Evolutionary conservation across 805 yeast genomes (phyloP).

Genomic region (Candida montana): DNA sequence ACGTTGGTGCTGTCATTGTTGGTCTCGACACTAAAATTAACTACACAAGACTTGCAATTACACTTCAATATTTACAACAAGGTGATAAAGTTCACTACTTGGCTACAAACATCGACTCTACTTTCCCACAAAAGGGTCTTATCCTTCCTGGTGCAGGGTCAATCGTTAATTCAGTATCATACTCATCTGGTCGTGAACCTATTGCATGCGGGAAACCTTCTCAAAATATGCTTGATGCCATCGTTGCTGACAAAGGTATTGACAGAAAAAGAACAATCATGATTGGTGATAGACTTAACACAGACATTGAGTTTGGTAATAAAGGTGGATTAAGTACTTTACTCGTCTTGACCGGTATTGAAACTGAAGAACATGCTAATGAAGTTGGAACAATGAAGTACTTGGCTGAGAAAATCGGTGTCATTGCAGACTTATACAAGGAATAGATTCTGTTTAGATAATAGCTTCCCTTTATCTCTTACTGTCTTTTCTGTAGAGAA

Average conservation of each 20-base stretch:
- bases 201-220: slow-evolving; percentile 92
- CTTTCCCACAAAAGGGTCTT: slow-evolving; percentile 84
- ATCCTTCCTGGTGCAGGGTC: slow-evolving; percentile 96
- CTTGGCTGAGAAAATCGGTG: slow-evolving; percentile 55
- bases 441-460: background rate
- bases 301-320: slow-evolving; percentile 89
- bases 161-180: slow-evolving; percentile 69
- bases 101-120: slow-evolving; percentile 93
- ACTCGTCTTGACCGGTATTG: slow-evolving; percentile 88
- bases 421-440: slow-evolving; percentile 58
- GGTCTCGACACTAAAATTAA: slow-evolving; percentile 77
- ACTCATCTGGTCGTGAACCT: slow-evolving; percentile 76
- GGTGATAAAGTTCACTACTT: slow-evolving; percentile 55
- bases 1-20: slow-evolving; percentile 83
- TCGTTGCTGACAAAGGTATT: slow-evolving; percentile 53
- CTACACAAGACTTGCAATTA: slow-evolving; percentile 74
- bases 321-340: slow-evolving; percentile 84
- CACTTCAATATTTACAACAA: slow-evolving; percentile 75
- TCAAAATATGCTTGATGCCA: slow-evolving; percentile 83
- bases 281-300: slow-evolving; percentile 94
- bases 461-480: background rate
- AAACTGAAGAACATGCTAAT: slow-evolving; percentile 58
- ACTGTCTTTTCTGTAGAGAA: background rate
- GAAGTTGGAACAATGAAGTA: slow-evolving; percentile 51
- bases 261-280: slow-evolving; percentile 65